Conservation (phyloP, 352 stramenopile species). For the Phytophthora fragariaefolia region DNA sequence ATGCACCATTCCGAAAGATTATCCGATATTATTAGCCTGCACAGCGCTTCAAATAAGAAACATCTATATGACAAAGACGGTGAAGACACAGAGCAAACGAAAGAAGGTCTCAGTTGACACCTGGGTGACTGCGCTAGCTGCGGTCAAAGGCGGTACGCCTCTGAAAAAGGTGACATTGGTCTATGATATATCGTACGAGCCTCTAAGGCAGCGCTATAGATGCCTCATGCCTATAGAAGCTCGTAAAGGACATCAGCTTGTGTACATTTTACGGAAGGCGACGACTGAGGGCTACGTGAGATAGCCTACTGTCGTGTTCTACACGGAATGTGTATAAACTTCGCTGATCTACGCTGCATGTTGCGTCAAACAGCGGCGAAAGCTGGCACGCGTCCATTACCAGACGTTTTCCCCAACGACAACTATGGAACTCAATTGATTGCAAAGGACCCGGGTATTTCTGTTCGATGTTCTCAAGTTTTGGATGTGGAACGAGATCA, state of each 20-base stretch:
- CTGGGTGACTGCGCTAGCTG: too few relatives aligned
- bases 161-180: not conserved
- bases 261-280: not conserved
- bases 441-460: not conserved
- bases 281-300: not conserved
- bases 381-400: not conserved
- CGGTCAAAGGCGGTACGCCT: not conserved
- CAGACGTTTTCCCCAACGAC: not conserved
- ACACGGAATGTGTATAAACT: not conserved
- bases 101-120: slow-evolving; percentile 22
- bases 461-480: not conserved
- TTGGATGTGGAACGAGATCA: not conserved
- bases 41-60: too few relatives aligned
- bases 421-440: not conserved
- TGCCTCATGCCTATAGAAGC: not conserved
- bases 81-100: too few relatives aligned
- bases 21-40: too few relatives aligned
- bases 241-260: not conserved
- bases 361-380: not conserved
- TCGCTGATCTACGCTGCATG: not conserved
- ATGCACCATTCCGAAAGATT: too few relatives aligned
- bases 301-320: not conserved
- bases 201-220: too few relatives aligned
- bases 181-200: not conserved
- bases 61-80: too few relatives aligned